These are phyloP conservation scores for Solanum piurae DNA, from an alignment of 257 asterid genomes.

Conservation along the genomic window DNA sequence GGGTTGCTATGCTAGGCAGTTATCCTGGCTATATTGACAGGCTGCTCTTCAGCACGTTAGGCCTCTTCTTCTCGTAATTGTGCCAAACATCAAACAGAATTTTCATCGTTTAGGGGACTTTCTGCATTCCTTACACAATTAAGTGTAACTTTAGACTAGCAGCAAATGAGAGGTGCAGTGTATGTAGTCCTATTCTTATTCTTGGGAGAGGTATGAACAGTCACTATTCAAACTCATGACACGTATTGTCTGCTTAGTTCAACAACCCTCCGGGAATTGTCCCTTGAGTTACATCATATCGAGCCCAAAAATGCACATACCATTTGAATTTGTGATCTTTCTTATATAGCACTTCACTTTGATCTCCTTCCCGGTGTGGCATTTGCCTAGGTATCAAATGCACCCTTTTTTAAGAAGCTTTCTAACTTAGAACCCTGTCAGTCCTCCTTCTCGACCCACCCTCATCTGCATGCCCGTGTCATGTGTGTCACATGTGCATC, in stretches of 20 bases:
- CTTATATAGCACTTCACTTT: neutral
- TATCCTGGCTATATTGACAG: neutral
- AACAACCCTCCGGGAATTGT: neutral
- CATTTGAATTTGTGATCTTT: neutral
- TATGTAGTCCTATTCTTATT: neutral
- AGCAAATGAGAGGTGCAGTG: neutral
- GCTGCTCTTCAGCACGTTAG: neutral
- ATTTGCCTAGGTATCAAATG: neutral
- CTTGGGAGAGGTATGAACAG: no score
- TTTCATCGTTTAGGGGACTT: neutral
- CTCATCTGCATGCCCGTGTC: neutral
- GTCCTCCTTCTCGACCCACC: neutral
- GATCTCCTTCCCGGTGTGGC: neutral
- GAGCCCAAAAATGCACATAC: neutral
- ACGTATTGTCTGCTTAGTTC: neutral
- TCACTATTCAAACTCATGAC: neutral
- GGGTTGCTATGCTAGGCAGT: neutral
- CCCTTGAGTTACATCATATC: neutral
- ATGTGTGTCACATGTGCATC: neutral
- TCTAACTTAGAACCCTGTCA: neutral
- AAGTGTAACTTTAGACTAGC: neutral
- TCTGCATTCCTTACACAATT: neutral
- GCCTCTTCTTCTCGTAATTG: neutral
- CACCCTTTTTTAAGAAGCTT: neutral
- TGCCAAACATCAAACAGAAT: neutral